Evolutionary conservation across 78 protist genomes (phyloP).

Genomic region (Planoprotostelium fungivorum): DNA sequence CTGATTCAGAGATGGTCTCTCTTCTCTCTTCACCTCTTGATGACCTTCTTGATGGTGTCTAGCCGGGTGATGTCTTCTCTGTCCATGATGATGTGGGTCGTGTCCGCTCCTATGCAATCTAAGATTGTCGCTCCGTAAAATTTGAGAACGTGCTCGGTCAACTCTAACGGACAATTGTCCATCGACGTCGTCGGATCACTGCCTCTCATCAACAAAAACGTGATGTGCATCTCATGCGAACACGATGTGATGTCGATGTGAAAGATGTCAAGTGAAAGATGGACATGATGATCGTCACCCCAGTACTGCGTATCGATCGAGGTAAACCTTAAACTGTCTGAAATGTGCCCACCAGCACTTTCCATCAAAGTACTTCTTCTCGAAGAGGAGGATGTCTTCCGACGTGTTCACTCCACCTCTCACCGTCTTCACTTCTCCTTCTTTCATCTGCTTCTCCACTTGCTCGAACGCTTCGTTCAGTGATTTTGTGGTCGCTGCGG

Average conservation of each 20-base stretch:
- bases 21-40: background rate
- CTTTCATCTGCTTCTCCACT: slow-evolving; percentile 13
- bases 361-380: slow-evolving; percentile 15
- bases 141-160: background rate
- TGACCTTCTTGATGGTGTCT: background rate
- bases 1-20: background rate
- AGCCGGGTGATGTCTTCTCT: background rate
- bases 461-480: slow-evolving; percentile 37
- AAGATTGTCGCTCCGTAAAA: background rate
- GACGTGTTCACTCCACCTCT: background rate
- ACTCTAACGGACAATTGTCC: background rate
- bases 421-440: background rate
- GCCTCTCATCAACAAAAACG: background rate
- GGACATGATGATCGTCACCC: slow-evolving; percentile 9
- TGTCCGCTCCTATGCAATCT: background rate
- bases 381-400: background rate
- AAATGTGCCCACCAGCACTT: slow-evolving; percentile 38
- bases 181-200: background rate
- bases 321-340: slow-evolving; percentile 25
- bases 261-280: too few relatives aligned
- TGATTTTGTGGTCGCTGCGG: slow-evolving; percentile 5
- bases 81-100: background rate
- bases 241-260: too few relatives aligned
- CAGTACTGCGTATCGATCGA: slow-evolving; percentile 39
- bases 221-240: too few relatives aligned